phyloP scores from a whole-genome alignment of 2,329 filamentous ascomycete genomes.

The Paraconiothyrium brasiliense region DNA sequence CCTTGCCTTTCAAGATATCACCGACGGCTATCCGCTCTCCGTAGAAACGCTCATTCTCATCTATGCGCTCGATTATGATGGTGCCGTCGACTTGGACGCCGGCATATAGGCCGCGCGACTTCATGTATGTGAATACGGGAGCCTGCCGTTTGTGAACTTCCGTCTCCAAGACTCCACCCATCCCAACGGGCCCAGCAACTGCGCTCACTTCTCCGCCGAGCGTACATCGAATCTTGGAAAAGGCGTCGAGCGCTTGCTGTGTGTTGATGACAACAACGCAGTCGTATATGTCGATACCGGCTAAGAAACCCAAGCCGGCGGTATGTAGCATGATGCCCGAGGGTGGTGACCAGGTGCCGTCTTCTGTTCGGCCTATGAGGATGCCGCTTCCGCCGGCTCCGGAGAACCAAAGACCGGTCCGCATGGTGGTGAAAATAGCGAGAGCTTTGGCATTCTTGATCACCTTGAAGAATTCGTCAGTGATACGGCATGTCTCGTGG shows the following conservation, averaged over 20 bases:
- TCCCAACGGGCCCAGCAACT: constrained; percentile 78
- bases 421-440: constrained; percentile 95
- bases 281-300: constrained; percentile 94
- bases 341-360: constrained; percentile 90
- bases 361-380: constrained; percentile 81
- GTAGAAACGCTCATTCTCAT: constrained; percentile 89
- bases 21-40: constrained; percentile 69
- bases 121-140: constrained; percentile 86
- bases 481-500: neutral
- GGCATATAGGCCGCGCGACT: constrained; percentile 87
- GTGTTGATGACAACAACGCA: constrained; percentile 94
- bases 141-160: constrained; percentile 73
- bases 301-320: constrained; percentile 85
- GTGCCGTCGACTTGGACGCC: constrained; percentile 89
- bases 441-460: constrained; percentile 90
- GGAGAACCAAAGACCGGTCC: constrained; percentile 89
- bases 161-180: constrained; percentile 77
- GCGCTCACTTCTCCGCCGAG: constrained; percentile 83
- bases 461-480: constrained; percentile 62
- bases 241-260: constrained; percentile 81
- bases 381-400: constrained; percentile 91
- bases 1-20: constrained; percentile 71
- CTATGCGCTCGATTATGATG: constrained; percentile 83
- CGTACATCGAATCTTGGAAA: constrained; percentile 80
- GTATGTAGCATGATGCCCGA: constrained; percentile 93